Evolutionary conservation across 495 filamentous ascomycete species (phyloP).

Genomic region (Tuber melanosporum): DNA sequence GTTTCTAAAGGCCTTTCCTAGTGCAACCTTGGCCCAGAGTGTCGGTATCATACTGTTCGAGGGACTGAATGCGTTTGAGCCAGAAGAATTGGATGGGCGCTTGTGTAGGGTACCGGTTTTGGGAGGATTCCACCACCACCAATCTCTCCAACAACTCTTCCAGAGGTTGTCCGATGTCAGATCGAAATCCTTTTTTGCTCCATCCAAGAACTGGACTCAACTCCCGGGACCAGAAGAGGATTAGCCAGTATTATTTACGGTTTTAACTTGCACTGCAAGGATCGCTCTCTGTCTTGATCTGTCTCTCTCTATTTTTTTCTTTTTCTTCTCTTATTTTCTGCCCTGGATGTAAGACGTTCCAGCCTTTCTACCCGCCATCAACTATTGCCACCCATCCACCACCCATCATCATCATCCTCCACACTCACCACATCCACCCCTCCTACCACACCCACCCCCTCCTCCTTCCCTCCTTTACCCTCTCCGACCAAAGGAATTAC

Average conservation of each 20-base stretch:
- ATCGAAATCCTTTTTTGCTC: neutral
- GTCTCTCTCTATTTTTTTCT: neutral
- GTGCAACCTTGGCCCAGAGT: neutral
- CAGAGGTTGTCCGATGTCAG: neutral
- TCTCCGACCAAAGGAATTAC: neutral
- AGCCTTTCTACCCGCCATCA: neutral
- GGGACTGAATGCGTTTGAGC: constrained; percentile 1
- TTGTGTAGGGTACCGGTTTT: neutral
- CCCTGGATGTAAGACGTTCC: neutral
- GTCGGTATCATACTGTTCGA: neutral
- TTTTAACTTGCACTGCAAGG: neutral
- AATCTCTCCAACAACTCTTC: neutral
- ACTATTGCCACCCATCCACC: neutral
- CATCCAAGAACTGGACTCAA: neutral
- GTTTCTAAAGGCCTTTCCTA: neutral
- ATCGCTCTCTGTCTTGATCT: neutral
- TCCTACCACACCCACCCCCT: neutral
- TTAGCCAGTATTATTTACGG: neutral
- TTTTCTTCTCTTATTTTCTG: neutral
- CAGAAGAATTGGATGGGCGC: neutral
- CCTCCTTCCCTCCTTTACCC: neutral
- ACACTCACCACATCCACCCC: neutral
- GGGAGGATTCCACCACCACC: neutral
- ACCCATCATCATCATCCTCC: neutral
- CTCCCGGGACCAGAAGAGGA: neutral